Conservation (phyloP, 2,329 filamentous ascomycete species). For the Zasmidium angulare region DNA sequence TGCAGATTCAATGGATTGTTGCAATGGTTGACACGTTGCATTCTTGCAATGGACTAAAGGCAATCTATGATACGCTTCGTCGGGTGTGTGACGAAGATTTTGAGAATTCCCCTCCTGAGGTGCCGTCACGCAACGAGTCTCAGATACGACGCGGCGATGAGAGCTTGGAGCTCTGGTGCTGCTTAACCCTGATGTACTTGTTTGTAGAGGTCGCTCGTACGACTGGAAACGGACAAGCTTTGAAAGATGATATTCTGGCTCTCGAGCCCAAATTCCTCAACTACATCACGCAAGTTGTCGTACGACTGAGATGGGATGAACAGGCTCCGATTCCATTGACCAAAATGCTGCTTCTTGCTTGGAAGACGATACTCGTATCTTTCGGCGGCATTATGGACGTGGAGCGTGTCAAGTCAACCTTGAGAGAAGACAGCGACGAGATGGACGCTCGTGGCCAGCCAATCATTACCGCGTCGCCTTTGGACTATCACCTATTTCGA, state of each 20-base stretch:
- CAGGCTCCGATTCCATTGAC: conserved; percentile 58
- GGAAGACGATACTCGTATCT: conserved; percentile 84
- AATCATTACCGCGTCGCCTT: conserved; percentile 86
- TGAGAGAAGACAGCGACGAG: conserved; percentile 55
- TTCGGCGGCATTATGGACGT: conserved; percentile 80
- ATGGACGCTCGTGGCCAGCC: conserved; percentile 64
- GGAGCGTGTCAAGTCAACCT: conserved; percentile 69
- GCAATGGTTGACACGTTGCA: conserved; percentile 44
- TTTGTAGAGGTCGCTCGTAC: conserved; percentile 47
- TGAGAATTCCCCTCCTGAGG: conserved; percentile 19
- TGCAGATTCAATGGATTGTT: conserved; percentile 48
- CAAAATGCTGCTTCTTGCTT: conserved; percentile 68
- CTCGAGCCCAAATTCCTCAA: conserved; percentile 64
- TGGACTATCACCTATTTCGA: conserved; percentile 94
- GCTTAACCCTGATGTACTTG: conserved; percentile 50
- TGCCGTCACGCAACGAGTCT: conserved; percentile 26
- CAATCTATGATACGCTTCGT: conserved; percentile 42
- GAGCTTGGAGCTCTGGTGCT: conserved; percentile 48
- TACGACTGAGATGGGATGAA: conserved; percentile 56
- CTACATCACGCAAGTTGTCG: conserved; percentile 64
- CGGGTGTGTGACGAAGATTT: conserved; percentile 32
- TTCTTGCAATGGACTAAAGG: conserved; percentile 41
- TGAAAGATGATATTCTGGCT: conserved; percentile 35
- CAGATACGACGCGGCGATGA: conserved; percentile 30
- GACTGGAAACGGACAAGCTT: conserved; percentile 24